These are phyloP conservation scores for Fusarium chuoi DNA, from an alignment of 2,329 filamentous ascomycete species.

Conservation along the genomic window DNA sequence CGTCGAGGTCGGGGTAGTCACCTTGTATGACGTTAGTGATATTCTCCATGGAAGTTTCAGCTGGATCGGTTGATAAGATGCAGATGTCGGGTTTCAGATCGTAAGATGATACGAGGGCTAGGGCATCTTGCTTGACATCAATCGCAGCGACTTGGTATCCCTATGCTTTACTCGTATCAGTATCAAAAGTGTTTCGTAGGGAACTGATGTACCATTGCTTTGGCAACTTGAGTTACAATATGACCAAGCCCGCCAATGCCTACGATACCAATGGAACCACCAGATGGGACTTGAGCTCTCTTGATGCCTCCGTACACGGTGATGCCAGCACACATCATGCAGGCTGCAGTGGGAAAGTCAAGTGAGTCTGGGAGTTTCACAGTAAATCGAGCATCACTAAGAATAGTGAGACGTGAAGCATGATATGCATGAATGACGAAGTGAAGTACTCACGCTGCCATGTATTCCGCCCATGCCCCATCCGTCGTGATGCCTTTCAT, in stretches of 20 bases:
- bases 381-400: not conserved
- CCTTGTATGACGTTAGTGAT: not conserved
- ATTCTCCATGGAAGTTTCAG: not conserved
- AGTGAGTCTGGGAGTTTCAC: not conserved
- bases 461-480: conserved; percentile 12
- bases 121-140: not conserved
- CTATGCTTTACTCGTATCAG: not conserved
- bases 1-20: not conserved
- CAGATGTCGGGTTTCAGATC: not conserved
- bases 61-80: not conserved
- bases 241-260: conserved; percentile 6
- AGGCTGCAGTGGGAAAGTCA: not conserved
- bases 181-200: too few species aligned
- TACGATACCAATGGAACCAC: conserved; percentile 1
- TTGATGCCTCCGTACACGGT: not conserved
- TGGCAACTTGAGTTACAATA: not conserved
- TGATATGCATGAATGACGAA: not conserved
- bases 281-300: not conserved
- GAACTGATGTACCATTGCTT: not conserved
- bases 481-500: conserved; percentile 8
- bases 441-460: not conserved
- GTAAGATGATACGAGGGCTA: conserved; percentile 4
- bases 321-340: conserved; percentile 7
- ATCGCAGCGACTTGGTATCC: conserved; percentile 12
- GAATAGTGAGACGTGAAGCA: not conserved